Evolutionary conservation across 2,329 filamentous ascomycete species (phyloP).

Genomic region (Gliomastix tumulicola): DNA sequence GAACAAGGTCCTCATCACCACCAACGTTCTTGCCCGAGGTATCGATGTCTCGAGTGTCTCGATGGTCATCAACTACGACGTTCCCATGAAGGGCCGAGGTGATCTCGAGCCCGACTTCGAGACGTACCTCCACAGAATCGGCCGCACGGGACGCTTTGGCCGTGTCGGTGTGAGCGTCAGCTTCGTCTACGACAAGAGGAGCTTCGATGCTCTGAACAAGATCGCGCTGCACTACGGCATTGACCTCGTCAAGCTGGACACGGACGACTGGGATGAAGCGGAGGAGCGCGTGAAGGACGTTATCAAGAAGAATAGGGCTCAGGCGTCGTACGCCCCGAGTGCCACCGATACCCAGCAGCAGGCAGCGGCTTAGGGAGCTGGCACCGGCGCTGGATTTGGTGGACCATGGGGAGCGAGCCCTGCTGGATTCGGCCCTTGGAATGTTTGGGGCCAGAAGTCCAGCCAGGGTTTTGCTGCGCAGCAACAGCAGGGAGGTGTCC

Average conservation of each 20-base stretch:
- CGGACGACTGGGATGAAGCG: slow-evolving; percentile 84
- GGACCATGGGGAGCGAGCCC: no score
- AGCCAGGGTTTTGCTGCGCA: no score
- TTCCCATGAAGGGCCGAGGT: slow-evolving; percentile 66
- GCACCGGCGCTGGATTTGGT: no score
- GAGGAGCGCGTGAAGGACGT: slow-evolving; percentile 76
- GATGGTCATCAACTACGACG: slow-evolving; percentile 97
- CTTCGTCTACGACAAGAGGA: slow-evolving; percentile 82
- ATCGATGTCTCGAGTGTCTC: slow-evolving; percentile 90
- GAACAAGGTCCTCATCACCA: slow-evolving; percentile 95
- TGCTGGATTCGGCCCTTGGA: no score
- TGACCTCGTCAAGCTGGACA: slow-evolving; percentile 73
- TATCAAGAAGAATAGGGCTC: slow-evolving; percentile 63
- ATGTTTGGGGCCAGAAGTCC: no score
- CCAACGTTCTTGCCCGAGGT: slow-evolving; percentile 91
- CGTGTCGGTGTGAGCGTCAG: slow-evolving; percentile 94
- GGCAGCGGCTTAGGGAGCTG: not conserved
- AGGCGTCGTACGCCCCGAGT: slow-evolving; percentile 44
- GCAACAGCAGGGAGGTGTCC: no score
- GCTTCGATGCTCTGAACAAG: slow-evolving; percentile 70
- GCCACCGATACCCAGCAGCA: slow-evolving; percentile 23
- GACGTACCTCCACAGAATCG: slow-evolving; percentile 97
- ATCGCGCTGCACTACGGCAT: slow-evolving; percentile 79
- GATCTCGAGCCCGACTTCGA: slow-evolving; percentile 85
- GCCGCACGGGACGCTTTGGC: slow-evolving; percentile 92